A percentile compares a stretch with the other conserved stretches of the same genome.
Evolutionary conservation across 1,284 basidiomycete genomes (phyloP).

Genomic region (Sporisorium exsertum): DNA sequence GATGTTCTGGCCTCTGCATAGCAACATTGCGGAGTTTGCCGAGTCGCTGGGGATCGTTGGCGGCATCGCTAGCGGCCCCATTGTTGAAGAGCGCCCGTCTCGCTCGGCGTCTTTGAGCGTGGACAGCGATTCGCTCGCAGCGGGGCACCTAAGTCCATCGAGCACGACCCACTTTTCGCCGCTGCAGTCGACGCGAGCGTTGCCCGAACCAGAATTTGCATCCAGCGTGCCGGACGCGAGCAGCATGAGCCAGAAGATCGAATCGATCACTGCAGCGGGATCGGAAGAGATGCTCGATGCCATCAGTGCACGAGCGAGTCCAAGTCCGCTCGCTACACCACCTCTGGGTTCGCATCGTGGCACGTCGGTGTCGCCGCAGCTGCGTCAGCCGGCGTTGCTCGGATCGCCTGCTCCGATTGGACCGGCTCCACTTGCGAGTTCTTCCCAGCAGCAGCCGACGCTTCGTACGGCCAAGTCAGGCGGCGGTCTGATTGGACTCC

Average conservation of each 20-base stretch:
- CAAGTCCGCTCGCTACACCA: conserved; percentile 29
- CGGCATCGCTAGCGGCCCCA: conserved; percentile 6
- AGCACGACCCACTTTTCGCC: conserved; percentile 44
- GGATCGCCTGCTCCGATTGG: conserved; percentile 47
- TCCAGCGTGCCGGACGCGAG: conserved; percentile 26
- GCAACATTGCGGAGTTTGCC: conserved; percentile 27
- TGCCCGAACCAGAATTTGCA: conserved; percentile 35
- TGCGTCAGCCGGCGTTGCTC: conserved; percentile 20
- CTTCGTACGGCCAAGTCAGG: conserved; percentile 23
- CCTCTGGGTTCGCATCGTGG: conserved; percentile 30
- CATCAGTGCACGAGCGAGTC: conserved; percentile 15
- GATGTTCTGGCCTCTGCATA: conserved; percentile 54
- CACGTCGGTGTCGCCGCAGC: conserved; percentile 23
- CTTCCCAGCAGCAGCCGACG: conserved; percentile 1
- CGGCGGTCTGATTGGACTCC: conserved; percentile 33
- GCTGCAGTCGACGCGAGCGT: conserved; percentile 19
- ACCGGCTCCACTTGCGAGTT: not conserved
- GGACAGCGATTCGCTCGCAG: conserved; percentile 24
- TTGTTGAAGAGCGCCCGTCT: not conserved
- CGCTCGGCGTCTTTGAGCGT: conserved; percentile 33
- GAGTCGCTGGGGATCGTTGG: conserved; percentile 45
- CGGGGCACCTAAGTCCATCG: conserved; percentile 18
- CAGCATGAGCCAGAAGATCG: conserved; percentile 38
- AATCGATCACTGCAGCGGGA: conserved; percentile 27
- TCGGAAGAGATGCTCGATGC: conserved; percentile 32